Evolutionary conservation across 2,329 filamentous ascomycete genomes (phyloP).

Genomic region (Aspergillus sergii): DNA sequence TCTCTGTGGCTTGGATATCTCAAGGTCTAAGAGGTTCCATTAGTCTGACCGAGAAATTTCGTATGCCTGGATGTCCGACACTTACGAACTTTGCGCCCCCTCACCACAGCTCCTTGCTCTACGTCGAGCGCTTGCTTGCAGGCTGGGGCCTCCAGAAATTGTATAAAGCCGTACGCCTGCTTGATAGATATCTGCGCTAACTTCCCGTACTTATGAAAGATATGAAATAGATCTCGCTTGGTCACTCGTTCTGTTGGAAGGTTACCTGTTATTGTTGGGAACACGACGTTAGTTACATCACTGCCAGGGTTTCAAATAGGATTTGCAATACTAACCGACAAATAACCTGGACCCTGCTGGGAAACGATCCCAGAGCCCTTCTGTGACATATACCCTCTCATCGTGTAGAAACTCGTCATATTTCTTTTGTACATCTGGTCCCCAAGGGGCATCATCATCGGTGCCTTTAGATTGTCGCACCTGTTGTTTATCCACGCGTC

Average conservation of each 20-base stretch:
- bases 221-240: conserved; percentile 89
- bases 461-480: conserved; percentile 24
- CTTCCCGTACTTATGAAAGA: conserved; percentile 82
- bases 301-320: neutral
- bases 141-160: conserved; percentile 77
- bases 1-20: conserved; percentile 81
- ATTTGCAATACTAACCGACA: conserved; percentile 44
- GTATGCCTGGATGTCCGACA: neutral
- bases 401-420: conserved; percentile 55
- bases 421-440: conserved; percentile 51
- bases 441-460: conserved; percentile 50
- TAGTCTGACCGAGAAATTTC: conserved; percentile 1
- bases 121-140: conserved; percentile 73
- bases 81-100: conserved; percentile 93
- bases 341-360: conserved; percentile 52
- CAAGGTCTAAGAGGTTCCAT: conserved; percentile 28
- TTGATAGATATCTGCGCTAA: conserved; percentile 96
- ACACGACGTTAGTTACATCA: neutral
- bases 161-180: conserved; percentile 94
- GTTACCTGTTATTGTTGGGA: conserved; percentile 65
- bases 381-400: conserved; percentile 54
- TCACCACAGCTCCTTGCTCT: conserved; percentile 78
- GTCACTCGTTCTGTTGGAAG: conserved; percentile 90
- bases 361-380: conserved; percentile 56
- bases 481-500: conserved; percentile 30